Percentiles rank a stretch among this genome's conserved stretches.
Conservation (phyloP, 306 rosid species). For the Quercus parvula region DNA sequence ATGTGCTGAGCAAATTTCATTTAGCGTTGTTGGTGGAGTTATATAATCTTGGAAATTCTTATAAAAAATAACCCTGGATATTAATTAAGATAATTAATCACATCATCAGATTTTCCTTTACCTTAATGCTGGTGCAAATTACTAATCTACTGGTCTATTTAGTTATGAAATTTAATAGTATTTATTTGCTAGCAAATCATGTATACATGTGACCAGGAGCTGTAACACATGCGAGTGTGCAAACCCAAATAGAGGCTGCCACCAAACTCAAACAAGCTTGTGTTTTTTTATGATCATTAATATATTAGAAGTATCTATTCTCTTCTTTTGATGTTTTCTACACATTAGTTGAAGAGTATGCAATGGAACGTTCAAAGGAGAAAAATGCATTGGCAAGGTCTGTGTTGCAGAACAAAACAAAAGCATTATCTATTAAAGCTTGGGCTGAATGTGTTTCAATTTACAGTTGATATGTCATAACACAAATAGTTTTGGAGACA, state of each 20-base stretch:
- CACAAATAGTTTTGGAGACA: not conserved
- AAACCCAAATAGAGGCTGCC: not conserved
- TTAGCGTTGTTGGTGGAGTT: not conserved
- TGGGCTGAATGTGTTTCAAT: not conserved
- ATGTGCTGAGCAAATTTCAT: not conserved
- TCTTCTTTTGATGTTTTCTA: not conserved
- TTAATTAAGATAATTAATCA: no score
- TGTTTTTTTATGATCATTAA: not conserved
- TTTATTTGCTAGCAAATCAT: not conserved
- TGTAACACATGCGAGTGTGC: not conserved
- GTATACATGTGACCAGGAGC: not conserved
- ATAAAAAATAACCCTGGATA: no score
- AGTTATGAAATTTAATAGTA: not conserved
- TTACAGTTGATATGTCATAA: not conserved
- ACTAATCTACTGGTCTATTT: not conserved
- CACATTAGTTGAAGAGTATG: not conserved
- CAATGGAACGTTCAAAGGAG: no score
- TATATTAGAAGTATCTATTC: not conserved
- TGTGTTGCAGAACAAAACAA: not conserved
- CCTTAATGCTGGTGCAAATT: not conserved
- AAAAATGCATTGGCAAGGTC: not conserved
- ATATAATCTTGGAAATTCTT: not conserved
- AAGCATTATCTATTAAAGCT: not conserved
- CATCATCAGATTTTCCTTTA: no score
- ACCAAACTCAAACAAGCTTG: not conserved